Evolutionary conservation across 176 grass and related monocot species (phyloP).

Genomic region (Musa schizocarpa): DNA sequence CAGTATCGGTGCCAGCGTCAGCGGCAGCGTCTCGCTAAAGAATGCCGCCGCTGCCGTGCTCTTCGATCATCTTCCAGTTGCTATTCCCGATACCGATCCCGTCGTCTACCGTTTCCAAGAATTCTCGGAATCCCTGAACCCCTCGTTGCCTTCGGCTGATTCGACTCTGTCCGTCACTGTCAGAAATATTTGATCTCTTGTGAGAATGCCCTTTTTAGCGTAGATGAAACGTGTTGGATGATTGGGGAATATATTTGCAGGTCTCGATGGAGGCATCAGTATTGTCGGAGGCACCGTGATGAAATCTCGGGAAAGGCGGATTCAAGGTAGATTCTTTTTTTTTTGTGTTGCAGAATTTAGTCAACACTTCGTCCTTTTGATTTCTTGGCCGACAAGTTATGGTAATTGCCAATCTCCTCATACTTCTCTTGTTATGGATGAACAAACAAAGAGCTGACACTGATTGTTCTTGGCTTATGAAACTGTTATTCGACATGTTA

Average conservation of each 20-base stretch:
- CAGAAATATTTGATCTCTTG: not conserved
- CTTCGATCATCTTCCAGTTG: constrained; percentile 84
- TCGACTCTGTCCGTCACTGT: not conserved
- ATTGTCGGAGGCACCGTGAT: constrained; percentile 69
- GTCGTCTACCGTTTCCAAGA: constrained; percentile 80
- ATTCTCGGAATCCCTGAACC: constrained; percentile 52
- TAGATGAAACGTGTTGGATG: not conserved
- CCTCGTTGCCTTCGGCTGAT: not conserved
- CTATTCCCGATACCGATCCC: constrained; percentile 85
- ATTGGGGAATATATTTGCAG: constrained; percentile 22
- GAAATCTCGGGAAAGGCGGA: constrained; percentile 53
- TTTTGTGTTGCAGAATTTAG: not conserved
- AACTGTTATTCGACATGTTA: too few relatives aligned
- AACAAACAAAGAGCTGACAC: too few relatives aligned
- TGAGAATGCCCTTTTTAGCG: not conserved
- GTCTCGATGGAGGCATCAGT: constrained; percentile 88
- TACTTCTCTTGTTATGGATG: too few relatives aligned
- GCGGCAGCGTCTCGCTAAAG: constrained; percentile 31
- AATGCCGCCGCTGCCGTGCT: constrained; percentile 60
- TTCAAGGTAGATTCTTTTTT: not conserved
- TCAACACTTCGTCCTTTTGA: not conserved
- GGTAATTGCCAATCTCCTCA: too few relatives aligned
- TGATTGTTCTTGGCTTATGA: too few relatives aligned
- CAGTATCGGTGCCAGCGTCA: not conserved
- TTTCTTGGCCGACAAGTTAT: not conserved